Evolutionary conservation across 1,139 yeast species (phyloP).

Genomic region (Arxiozyma telluris): DNA sequence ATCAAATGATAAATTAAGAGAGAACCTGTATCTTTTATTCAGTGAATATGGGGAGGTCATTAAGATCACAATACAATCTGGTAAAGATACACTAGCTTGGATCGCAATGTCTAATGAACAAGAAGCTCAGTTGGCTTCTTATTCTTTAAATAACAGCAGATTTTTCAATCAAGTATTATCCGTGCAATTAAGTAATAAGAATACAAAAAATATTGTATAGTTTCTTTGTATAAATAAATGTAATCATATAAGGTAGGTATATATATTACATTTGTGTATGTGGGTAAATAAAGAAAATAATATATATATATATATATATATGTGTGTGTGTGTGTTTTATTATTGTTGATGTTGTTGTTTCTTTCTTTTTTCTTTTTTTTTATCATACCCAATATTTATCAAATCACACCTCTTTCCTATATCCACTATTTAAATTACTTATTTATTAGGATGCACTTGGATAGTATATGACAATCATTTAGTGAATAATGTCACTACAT

Average conservation of each 20-base stretch:
- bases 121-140: constrained; percentile 23
- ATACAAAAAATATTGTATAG: not conserved
- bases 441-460: constrained; percentile 3
- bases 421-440: too few relatives aligned
- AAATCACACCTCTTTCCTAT: not conserved
- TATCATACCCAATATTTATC: too few relatives aligned
- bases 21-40: constrained; percentile 23
- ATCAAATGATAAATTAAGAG: constrained; percentile 14
- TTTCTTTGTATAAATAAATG: not conserved
- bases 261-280: not conserved
- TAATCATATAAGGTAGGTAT: not conserved
- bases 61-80: constrained; percentile 10
- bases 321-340: not conserved
- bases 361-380: too few relatives aligned
- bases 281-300: too few relatives aligned
- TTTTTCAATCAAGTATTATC: not conserved
- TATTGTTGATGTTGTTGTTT: too few relatives aligned
- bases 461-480: constrained; percentile 35
- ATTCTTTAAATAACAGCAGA: not conserved
- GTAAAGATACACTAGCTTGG: not conserved
- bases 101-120: constrained; percentile 18
- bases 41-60: constrained; percentile 29
- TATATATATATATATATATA: constrained; percentile 13
- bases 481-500: constrained; percentile 83
- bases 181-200: not conserved